A percentile compares a stretch with the other conserved stretches of the same genome.
Conservation (phyloP, 768 basidiomycete genomes). For the Mycena capillaripes region DNA sequence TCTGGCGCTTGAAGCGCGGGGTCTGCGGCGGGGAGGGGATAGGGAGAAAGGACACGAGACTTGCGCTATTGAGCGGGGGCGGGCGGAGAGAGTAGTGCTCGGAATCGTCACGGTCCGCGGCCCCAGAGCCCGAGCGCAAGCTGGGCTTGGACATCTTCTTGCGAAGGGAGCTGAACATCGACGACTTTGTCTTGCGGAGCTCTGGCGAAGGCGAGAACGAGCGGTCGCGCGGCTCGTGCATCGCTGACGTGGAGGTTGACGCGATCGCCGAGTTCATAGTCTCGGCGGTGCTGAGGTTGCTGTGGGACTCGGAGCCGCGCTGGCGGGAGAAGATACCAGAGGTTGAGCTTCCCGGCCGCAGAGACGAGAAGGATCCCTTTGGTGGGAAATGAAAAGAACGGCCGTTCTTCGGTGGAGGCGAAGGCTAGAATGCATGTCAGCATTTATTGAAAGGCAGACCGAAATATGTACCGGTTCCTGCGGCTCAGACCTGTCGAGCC, state of each 20-base stretch:
- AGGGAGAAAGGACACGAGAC: conserved; percentile 34
- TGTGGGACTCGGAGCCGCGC: conserved; percentile 35
- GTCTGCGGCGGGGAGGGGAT: conserved; percentile 39
- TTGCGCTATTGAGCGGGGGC: conserved; percentile 44
- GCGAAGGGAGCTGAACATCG: conserved; percentile 17
- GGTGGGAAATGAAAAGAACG: conserved; percentile 43
- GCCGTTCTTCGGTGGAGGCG: conserved; percentile 40
- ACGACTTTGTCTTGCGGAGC: conserved; percentile 64
- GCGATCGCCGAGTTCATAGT: conserved; percentile 33
- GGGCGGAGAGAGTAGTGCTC: conserved; percentile 55
- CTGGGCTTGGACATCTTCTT: conserved; percentile 52
- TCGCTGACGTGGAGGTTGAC: conserved; percentile 20
- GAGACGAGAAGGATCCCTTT: conserved; percentile 48
- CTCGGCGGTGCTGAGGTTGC: conserved; percentile 40
- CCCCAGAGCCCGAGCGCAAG: conserved; percentile 50
- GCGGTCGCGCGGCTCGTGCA: conserved; percentile 23
- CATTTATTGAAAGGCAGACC: conserved; percentile 7
- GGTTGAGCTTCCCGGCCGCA: conserved; percentile 35
- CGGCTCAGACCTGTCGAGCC: conserved; percentile 35
- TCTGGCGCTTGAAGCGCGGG: neutral
- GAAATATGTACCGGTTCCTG: conserved; percentile 18
- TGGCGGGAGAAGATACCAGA: conserved; percentile 34
- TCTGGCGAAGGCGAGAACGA: conserved; percentile 45
- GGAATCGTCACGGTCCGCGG: conserved; percentile 41
- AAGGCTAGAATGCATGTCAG: conserved; percentile 31